phyloP scores from a whole-genome alignment of 2,329 filamentous ascomycete genomes.

The Madurella mycetomatis region DNA sequence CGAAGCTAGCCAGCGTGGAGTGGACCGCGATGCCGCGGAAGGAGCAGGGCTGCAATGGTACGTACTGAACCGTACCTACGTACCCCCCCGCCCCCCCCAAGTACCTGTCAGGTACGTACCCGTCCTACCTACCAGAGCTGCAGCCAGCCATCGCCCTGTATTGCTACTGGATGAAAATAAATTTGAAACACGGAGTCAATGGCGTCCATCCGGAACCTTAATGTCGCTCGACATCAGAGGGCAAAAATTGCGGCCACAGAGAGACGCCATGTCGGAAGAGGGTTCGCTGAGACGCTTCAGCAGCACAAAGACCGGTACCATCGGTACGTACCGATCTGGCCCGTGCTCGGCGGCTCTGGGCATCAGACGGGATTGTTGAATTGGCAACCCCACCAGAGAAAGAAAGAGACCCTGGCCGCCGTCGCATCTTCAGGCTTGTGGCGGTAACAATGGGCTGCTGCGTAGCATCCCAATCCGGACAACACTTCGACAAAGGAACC shows the following conservation, averaged over 20 bases:
- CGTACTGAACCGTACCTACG: background rate
- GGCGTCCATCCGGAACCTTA: conserved; percentile 13
- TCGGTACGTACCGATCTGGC: conserved; percentile 14
- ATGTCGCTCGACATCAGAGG: conserved; percentile 16
- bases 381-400: background rate
- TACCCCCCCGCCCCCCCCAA: background rate
- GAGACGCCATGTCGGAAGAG: conserved; percentile 10
- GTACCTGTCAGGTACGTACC: conserved; percentile 16
- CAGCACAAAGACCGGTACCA: conserved; percentile 6
- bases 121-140: conserved; percentile 19
- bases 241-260: conserved; percentile 17
- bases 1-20: conserved; percentile 5
- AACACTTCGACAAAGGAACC: background rate
- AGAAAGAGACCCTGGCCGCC: conserved; percentile 1
- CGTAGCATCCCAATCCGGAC: background rate
- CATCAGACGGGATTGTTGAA: conserved; percentile 7
- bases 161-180: conserved; percentile 25
- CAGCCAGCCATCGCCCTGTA: conserved; percentile 17
- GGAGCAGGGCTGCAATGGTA: background rate
- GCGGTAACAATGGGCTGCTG: background rate
- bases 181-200: conserved; percentile 30
- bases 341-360: conserved; percentile 20
- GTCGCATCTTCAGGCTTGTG: background rate
- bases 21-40: conserved; percentile 1
- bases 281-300: background rate